A percentile compares a stretch with the other conserved stretches of the same genome.
phyloP scores from a whole-genome alignment of 164 flowering plant genomes.

The grape (Vitis vinifera) region ASM3070453v1 NC_081807.1:4595001-4595500 shows the following conservation, averaged over 20 bases:
- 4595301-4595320: slow-evolving; percentile 76
- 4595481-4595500: slow-evolving; percentile 59
- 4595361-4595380: slow-evolving; percentile 50
- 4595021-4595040: slow-evolving; percentile 85
- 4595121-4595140: background rate
- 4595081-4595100: background rate
- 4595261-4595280: slow-evolving; percentile 90
- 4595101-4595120: background rate
- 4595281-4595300: slow-evolving; percentile 71
- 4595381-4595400: slow-evolving; percentile 77
- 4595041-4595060: slow-evolving; percentile 12
- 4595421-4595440: slow-evolving; percentile 55
- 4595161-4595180: slow-evolving; percentile 82
- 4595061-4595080: slow-evolving; percentile 8
- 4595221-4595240: slow-evolving; percentile 83
- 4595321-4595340: slow-evolving; percentile 89
- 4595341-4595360: slow-evolving; percentile 72
- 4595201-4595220: slow-evolving; percentile 61
- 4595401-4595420: slow-evolving; percentile 74
- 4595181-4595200: slow-evolving; percentile 84
- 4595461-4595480: slow-evolving; percentile 69
- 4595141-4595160: slow-evolving; percentile 93
- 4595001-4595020: slow-evolving; percentile 85
- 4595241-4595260: slow-evolving; percentile 82
- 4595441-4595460: slow-evolving; percentile 49